Evolutionary conservation across 805 yeast species (phyloP), one percentile per base, ranked within the genome.

Genomic region (Sungouiozyma ichnusensis): DNA sequence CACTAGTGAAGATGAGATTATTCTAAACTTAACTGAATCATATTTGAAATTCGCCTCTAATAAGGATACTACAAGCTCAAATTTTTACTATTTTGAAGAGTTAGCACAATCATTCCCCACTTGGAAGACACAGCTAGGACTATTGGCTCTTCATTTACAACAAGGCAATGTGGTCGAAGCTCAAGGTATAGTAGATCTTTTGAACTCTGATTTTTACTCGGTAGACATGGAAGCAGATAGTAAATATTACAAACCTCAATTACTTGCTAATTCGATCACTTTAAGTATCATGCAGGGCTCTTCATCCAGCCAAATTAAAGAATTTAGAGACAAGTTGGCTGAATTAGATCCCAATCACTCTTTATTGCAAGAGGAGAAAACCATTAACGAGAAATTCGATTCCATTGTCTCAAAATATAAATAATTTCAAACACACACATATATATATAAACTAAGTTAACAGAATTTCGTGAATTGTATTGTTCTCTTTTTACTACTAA

Each of bases 111-210:
- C 76, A 29, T 68, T 71, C 45, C 69, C 69, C 37, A 57, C 69
- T 38, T 67, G 70, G 55, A 73, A 74, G 51, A 65, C 74, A 15
- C 71, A 82, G 50, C 54, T 75, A 31, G 79, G 82, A 33, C 75
- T 86, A 54, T 72, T 86, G 36, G 81, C 79, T 9, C 70, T 87
- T 45, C 86, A 88, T 47, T 64, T 88, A 52, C 86, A 85, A 65
- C 73, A 86, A 58, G 76, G 79, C 39, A 83, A 88, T 55, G 67
- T 76, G 43, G 90, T 88, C 2, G 97, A 90, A 64, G 88, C 95
- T 8, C 73, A 74, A 45, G 85, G 84, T 47, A 67, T 79, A 32
- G 64, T 82, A 11, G 64, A 64, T 24, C 65, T 71, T 39, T 63
- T 75, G 35, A 54, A 67, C 29, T 69, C 74, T n/a, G 64, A 67